Percentiles rank a stretch among this genome's conserved stretches.
These are phyloP conservation scores for Tylopilus balloui DNA, from an alignment of 768 basidiomycete species.

Conservation along the genomic window DNA sequence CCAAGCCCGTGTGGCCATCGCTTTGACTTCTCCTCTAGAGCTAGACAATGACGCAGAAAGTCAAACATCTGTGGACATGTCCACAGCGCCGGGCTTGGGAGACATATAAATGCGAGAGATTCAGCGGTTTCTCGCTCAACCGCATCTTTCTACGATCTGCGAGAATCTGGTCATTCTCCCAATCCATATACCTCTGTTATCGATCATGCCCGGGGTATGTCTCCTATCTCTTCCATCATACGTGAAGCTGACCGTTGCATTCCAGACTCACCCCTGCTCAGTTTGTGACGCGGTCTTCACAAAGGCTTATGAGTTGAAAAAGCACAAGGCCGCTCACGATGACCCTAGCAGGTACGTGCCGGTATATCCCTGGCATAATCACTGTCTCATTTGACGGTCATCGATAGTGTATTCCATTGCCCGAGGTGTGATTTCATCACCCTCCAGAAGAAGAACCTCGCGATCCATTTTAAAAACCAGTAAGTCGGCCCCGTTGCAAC, in stretches of 20 bases:
- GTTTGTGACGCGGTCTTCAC: constrained; percentile 14
- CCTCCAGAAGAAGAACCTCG: constrained; percentile 18
- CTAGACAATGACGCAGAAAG: not conserved
- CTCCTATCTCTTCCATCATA: not conserved
- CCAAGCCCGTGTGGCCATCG: not conserved
- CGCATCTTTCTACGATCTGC: not conserved
- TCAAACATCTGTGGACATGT: not conserved
- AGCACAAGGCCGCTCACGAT: constrained; percentile 20
- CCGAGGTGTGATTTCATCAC: constrained; percentile 17
- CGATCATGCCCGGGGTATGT: constrained; percentile 14
- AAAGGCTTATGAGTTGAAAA: constrained; percentile 18
- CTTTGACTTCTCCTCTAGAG: constrained; percentile 7
- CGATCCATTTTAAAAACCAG: constrained; percentile 22
- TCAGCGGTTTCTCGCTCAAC: not conserved
- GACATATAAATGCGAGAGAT: constrained; percentile 12
- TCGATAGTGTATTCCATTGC: constrained; percentile 19
- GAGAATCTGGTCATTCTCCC: constrained; percentile 22
- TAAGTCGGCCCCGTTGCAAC: not conserved
- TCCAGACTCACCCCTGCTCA: constrained; percentile 16
- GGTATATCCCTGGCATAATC: not conserved
- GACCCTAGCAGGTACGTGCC: constrained; percentile 7
- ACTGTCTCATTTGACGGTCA: not conserved
- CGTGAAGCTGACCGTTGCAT: not conserved
- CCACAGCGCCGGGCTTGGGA: not conserved
- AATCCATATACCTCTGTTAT: not conserved